Conservation (phyloP, 352 stramenopile species). For the Pythium graminicola region DNA sequence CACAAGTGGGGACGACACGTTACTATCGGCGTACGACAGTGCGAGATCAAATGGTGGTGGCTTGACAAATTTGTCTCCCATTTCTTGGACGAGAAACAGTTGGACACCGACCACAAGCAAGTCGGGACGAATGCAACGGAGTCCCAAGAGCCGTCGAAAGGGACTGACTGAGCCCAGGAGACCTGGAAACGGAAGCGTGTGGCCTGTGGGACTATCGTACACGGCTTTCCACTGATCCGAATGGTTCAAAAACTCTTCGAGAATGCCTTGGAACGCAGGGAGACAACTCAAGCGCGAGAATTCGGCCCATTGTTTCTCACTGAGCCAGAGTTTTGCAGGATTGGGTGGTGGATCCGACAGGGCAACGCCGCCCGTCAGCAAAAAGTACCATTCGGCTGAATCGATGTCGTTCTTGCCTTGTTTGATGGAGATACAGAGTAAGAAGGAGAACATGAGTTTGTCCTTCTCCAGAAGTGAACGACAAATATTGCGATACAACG, state of each 20-base stretch:
- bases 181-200: slow-evolving; percentile 56
- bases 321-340: slow-evolving; percentile 72
- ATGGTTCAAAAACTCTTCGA: slow-evolving; percentile 61
- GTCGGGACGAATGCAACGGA: slow-evolving; percentile 73
- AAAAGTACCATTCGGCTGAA: slow-evolving; percentile 83
- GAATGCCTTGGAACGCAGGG: slow-evolving; percentile 42
- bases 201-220: slow-evolving; percentile 79
- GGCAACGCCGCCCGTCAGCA: slow-evolving; percentile 90
- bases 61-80: slow-evolving; percentile 90
- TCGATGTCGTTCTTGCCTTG: slow-evolving; percentile 76
- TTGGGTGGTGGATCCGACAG: slow-evolving; percentile 71
- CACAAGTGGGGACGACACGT: slow-evolving; percentile 87
- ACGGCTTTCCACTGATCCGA: slow-evolving; percentile 81
- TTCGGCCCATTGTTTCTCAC: slow-evolving; percentile 90
- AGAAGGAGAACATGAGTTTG: slow-evolving; percentile 92
- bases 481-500: slow-evolving; percentile 92
- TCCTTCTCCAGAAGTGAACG: slow-evolving; percentile 91
- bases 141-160: slow-evolving; percentile 78
- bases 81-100: slow-evolving; percentile 81
- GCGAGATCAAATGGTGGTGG: slow-evolving; percentile 86
- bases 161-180: slow-evolving; percentile 56
- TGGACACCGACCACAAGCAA: slow-evolving; percentile 86
- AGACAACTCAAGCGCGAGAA: slow-evolving; percentile 86
- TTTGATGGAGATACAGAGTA: slow-evolving; percentile 86
- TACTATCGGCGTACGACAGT: slow-evolving; percentile 89